phyloP scores from a whole-genome alignment of 139 green algal species.

The Axilococcus clingmanii region DNA sequence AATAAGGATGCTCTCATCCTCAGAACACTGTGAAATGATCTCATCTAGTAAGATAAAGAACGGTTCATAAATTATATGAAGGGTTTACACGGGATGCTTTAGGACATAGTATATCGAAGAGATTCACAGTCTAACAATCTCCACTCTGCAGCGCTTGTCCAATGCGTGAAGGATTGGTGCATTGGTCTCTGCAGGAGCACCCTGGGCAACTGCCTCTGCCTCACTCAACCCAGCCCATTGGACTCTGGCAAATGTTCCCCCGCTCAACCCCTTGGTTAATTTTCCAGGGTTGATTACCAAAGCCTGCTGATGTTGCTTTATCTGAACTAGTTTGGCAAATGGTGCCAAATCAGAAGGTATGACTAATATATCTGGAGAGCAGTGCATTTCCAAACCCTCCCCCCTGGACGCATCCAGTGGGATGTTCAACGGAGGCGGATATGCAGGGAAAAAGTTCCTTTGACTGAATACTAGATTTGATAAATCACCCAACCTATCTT shows the following conservation, averaged over 20 bases:
- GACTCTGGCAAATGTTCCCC: slow-evolving; percentile 66
- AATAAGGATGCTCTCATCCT: too few species aligned
- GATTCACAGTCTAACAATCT: slow-evolving; percentile 1
- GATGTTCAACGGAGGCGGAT: slow-evolving; percentile 50
- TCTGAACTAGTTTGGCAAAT: slow-evolving; percentile 70
- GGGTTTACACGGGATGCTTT: too few species aligned
- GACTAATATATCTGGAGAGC: slow-evolving; percentile 76
- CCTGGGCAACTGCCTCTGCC: slow-evolving; percentile 9
- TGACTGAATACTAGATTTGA: slow-evolving; percentile 67
- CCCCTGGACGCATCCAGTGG: slow-evolving; percentile 63
- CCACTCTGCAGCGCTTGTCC: slow-evolving; percentile 1
- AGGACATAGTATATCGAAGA: not conserved
- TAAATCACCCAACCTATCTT: slow-evolving; percentile 67
- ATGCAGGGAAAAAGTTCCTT: slow-evolving; percentile 83
- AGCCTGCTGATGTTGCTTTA: not conserved
- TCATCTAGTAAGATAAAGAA: too few species aligned
- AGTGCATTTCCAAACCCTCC: slow-evolving; percentile 42
- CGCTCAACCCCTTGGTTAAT: slow-evolving; percentile 49
- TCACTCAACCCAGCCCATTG: slow-evolving; percentile 13
- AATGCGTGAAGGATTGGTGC: slow-evolving; percentile 25
- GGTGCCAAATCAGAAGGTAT: slow-evolving; percentile 82
- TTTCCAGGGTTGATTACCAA: slow-evolving; percentile 59
- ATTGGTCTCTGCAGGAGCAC: slow-evolving; percentile 25
- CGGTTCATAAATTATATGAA: too few species aligned
- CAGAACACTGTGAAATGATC: too few species aligned